These are phyloP conservation scores for Saccharomyces hybrid DNA, from an alignment of 1,139 yeast genomes.

Conservation along the genomic window DNA sequence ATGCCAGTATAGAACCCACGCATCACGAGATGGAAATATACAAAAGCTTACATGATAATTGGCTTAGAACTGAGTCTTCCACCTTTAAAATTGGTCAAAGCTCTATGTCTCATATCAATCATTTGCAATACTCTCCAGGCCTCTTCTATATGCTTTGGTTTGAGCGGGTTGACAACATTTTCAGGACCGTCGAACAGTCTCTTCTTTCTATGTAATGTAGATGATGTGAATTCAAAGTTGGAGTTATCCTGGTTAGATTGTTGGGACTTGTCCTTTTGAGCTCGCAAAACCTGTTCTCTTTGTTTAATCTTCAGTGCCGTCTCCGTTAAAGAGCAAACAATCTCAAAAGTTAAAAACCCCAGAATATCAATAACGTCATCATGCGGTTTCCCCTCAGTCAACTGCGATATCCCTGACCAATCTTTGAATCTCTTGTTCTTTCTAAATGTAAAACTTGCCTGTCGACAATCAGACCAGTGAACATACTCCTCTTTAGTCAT, in stretches of 20 bases:
- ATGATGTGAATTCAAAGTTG: slow-evolving; percentile 22
- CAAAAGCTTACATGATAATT: slow-evolving; percentile 26
- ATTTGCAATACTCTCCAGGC: slow-evolving; percentile 84
- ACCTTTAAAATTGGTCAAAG: slow-evolving; percentile 69
- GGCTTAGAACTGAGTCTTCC: slow-evolving; percentile 42
- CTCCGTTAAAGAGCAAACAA: slow-evolving; percentile 90
- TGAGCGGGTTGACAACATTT: slow-evolving; percentile 72
- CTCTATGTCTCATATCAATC: slow-evolving; percentile 51
- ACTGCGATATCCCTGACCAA: slow-evolving; percentile 84
- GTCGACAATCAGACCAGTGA: slow-evolving; percentile 98
- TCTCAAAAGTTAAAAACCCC: slow-evolving; percentile 92
- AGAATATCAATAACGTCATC: slow-evolving; percentile 95
- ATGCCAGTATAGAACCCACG: too few relatives aligned
- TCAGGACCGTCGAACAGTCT: slow-evolving; percentile 88
- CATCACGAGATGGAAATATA: too few relatives aligned
- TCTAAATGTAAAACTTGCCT: slow-evolving; percentile 91
- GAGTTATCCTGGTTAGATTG: slow-evolving; percentile 16
- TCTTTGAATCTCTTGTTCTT: slow-evolving; percentile 89
- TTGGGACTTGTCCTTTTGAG: slow-evolving; percentile 27
- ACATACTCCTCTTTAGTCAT: slow-evolving; percentile 98
- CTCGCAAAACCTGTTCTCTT: slow-evolving; percentile 47
- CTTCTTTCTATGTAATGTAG: slow-evolving; percentile 40
- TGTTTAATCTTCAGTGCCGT: slow-evolving; percentile 78
- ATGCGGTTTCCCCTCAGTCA: slow-evolving; percentile 86
- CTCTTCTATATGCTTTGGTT: slow-evolving; percentile 79